Percentiles rank a stretch among this genome's conserved stretches.
Conservation (phyloP, 2,329 filamentous ascomycete species). For the Cladosporium sp. region DNA sequence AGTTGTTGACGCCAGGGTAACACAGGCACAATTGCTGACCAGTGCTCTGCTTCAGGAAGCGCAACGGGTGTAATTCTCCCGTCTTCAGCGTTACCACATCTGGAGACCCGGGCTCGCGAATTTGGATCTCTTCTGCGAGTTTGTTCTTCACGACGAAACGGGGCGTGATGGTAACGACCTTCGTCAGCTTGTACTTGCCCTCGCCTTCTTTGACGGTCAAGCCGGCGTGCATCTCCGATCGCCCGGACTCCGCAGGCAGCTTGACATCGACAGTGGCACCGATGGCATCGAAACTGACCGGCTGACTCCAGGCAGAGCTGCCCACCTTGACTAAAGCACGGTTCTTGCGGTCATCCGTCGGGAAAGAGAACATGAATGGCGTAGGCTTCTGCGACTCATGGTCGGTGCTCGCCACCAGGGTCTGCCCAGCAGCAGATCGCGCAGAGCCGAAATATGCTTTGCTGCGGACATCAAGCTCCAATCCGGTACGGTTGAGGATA, state of each 20-base stretch:
- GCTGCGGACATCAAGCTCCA: conserved; percentile 80
- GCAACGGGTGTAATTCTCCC: conserved; percentile 76
- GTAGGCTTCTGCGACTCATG: conserved; percentile 65
- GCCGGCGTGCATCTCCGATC: conserved; percentile 83
- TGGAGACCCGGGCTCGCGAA: conserved; percentile 87
- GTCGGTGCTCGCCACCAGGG: conserved; percentile 52
- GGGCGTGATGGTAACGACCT: conserved; percentile 87
- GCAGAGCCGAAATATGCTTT: conserved; percentile 84
- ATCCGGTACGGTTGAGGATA: conserved; percentile 88
- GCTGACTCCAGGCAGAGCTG: conserved; percentile 92
- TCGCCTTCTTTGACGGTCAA: conserved; percentile 85
- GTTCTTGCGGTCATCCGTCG: conserved; percentile 84
- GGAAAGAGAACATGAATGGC: conserved; percentile 95
- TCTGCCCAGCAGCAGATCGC: conserved; percentile 77
- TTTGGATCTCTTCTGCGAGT: conserved; percentile 78
- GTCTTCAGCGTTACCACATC: conserved; percentile 72
- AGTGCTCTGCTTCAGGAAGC: conserved; percentile 78
- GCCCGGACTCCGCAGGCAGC: conserved; percentile 64
- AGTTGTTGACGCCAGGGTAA: conserved; percentile 90
- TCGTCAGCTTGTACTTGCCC: conserved; percentile 96
- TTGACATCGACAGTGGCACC: conserved; percentile 87
- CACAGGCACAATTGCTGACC: conserved; percentile 89
- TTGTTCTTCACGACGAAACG: conserved; percentile 94
- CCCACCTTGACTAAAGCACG: conserved; percentile 81
- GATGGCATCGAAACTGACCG: conserved; percentile 96